phyloP scores from a whole-genome alignment of 257 asterid species.

The Anisodus acutangulus region DNA sequence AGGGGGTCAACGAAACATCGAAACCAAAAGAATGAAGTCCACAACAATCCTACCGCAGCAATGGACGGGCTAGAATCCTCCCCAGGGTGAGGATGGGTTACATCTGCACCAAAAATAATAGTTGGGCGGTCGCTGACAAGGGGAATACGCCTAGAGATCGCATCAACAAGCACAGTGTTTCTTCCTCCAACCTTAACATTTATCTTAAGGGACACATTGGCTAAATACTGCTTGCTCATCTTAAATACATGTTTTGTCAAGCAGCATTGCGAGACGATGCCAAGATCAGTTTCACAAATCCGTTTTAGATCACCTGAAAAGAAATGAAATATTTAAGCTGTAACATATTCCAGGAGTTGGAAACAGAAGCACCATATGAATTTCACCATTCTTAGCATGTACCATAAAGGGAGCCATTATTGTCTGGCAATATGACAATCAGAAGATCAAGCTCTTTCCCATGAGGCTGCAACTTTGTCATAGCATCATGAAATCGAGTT shows the following conservation, averaged over 20 bases:
- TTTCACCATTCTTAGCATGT: slow-evolving; percentile 28
- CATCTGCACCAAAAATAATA: slow-evolving; percentile 97
- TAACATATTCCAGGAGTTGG: not conserved
- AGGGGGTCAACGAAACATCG: not conserved
- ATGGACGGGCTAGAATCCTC: slow-evolving; percentile 99
- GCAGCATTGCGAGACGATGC: slow-evolving; percentile 95
- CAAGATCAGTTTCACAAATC: slow-evolving; percentile 94
- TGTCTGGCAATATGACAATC: slow-evolving; percentile 87
- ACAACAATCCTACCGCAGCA: slow-evolving; percentile 72
- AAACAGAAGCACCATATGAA: not conserved
- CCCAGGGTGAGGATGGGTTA: slow-evolving; percentile 98
- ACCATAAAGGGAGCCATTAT: slow-evolving; percentile 97
- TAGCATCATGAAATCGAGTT: slow-evolving; percentile 72
- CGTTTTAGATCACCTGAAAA: slow-evolving; percentile 79
- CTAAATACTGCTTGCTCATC: slow-evolving; percentile 88
- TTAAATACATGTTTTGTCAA: slow-evolving; percentile 81
- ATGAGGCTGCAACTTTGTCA: slow-evolving; percentile 58
- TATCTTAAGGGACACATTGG: slow-evolving; percentile 86
- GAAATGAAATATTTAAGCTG: slow-evolving; percentile 5
- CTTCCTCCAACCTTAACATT: slow-evolving; percentile 98
- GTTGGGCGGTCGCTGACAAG: slow-evolving; percentile 94
- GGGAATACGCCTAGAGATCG: slow-evolving; percentile 82
- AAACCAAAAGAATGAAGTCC: slow-evolving; percentile 3
- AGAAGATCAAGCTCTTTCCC: slow-evolving; percentile 89
- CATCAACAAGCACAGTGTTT: slow-evolving; percentile 91